Evolutionary conservation across 768 basidiomycete genomes (phyloP).

Genomic region (Suillus placidus): DNA sequence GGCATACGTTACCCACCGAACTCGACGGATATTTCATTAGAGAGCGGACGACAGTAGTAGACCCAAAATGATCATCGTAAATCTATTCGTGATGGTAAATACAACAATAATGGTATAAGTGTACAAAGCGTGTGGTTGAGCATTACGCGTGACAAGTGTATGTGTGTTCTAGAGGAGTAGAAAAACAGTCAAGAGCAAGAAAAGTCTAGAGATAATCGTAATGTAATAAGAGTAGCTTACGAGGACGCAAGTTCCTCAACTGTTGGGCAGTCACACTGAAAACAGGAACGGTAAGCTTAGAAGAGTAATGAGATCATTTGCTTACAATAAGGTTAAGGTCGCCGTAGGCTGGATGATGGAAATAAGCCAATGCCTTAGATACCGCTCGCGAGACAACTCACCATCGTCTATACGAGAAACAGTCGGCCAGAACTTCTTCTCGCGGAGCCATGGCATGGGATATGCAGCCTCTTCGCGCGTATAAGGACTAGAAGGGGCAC

Average conservation of each 20-base stretch:
- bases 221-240: slow-evolving; percentile 12
- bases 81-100: slow-evolving; percentile 21
- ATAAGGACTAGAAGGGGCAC: slow-evolving; percentile 64
- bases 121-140: slow-evolving; percentile 66
- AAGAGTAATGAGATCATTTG: slow-evolving; percentile 20
- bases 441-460: slow-evolving; percentile 78
- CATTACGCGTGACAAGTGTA: slow-evolving; percentile 43
- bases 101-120: slow-evolving; percentile 33
- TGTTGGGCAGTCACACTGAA: slow-evolving; percentile 82
- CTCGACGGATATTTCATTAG: slow-evolving; percentile 23
- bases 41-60: slow-evolving; percentile 7
- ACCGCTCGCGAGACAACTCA: slow-evolving; percentile 38
- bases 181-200: slow-evolving; percentile 25
- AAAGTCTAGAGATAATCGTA: slow-evolving; percentile 24
- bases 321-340: slow-evolving; percentile 88
- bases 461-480: slow-evolving; percentile 89
- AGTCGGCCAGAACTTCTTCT: slow-evolving; percentile 97
- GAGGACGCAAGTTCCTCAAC: slow-evolving; percentile 72
- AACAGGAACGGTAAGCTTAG: slow-evolving; percentile 11
- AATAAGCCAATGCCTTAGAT: background rate
- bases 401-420: slow-evolving; percentile 93
- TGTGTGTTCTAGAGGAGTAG: slow-evolving; percentile 54
- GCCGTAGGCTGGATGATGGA: slow-evolving; percentile 68
- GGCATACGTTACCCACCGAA: slow-evolving; percentile 29
- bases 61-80: slow-evolving; percentile 18